Evolutionary conservation across 1,139 yeast species (phyloP).

Genomic region (Diutina sp.): DNA sequence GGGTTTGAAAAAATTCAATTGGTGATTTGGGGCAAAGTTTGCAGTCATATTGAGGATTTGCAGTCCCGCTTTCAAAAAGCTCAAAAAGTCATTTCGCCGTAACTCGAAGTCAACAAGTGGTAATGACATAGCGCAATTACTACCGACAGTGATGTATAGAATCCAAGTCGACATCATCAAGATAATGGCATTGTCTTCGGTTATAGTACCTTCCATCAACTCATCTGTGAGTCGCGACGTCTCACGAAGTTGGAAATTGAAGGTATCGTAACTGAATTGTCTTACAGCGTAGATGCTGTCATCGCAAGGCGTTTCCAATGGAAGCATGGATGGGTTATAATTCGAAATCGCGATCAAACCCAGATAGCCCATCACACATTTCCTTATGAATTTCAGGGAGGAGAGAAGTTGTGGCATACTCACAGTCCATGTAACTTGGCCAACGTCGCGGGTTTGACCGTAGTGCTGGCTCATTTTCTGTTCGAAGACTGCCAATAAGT

Average conservation of each 20-base stretch:
- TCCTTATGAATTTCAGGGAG: background rate
- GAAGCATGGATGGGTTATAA: background rate
- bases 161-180: background rate
- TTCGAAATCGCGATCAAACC: background rate
- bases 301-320: background rate
- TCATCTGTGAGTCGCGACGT: background rate
- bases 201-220: background rate
- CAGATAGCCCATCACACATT: background rate
- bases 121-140: background rate
- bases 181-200: background rate
- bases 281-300: background rate
- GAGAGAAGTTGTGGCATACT: background rate
- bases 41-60: background rate
- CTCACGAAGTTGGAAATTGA: background rate
- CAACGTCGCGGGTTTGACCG: background rate
- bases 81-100: background rate
- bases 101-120: background rate
- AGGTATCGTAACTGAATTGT: background rate
- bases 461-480: background rate
- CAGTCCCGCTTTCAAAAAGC: background rate
- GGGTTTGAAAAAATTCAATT: background rate
- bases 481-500: background rate
- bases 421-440: background rate
- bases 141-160: background rate
- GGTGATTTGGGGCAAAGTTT: background rate